A percentile compares a stretch with the other conserved stretches of the same genome.
These are phyloP conservation scores for Epichloe coenophiala DNA, from an alignment of 2,329 filamentous ascomycete species.

Conservation along the genomic window DNA sequence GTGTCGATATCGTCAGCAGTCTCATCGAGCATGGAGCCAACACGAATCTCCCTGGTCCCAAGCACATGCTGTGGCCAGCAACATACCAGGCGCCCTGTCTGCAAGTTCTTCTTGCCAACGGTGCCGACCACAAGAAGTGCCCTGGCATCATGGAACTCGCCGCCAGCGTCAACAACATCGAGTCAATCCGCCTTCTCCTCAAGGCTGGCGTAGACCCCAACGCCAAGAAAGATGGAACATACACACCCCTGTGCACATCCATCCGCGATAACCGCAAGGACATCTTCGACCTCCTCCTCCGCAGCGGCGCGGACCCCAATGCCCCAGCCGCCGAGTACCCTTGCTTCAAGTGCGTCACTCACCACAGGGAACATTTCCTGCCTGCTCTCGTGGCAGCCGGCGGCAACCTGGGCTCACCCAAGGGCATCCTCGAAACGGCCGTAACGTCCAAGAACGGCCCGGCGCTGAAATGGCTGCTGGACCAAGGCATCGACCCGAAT, in stretches of 20 bases:
- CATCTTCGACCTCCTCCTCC: slow-evolving; percentile 45
- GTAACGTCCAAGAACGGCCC: slow-evolving; percentile 48
- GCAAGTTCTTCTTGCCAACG: slow-evolving; percentile 42
- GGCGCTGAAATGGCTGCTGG: slow-evolving; percentile 45
- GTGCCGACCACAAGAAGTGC: slow-evolving; percentile 45
- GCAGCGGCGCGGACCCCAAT: slow-evolving; percentile 48
- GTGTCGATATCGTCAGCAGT: slow-evolving; percentile 40
- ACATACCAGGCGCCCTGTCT: slow-evolving; percentile 45
- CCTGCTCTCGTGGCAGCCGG: slow-evolving; percentile 46
- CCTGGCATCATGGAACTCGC: slow-evolving; percentile 54
- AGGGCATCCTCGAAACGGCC: slow-evolving; percentile 52
- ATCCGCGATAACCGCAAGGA: slow-evolving; percentile 53
- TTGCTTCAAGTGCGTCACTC: slow-evolving; percentile 54
- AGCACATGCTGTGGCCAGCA: slow-evolving; percentile 55
- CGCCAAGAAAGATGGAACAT: slow-evolving; percentile 49
- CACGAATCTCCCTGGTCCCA: slow-evolving; percentile 54
- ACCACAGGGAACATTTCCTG: slow-evolving; percentile 47
- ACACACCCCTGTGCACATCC: slow-evolving; percentile 53
- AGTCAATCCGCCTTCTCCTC: slow-evolving; percentile 43
- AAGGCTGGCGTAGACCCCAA: slow-evolving; percentile 48
- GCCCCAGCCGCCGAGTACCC: slow-evolving; percentile 50
- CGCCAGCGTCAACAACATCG: slow-evolving; percentile 48
- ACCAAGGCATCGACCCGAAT: slow-evolving; percentile 46
- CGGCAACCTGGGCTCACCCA: slow-evolving; percentile 43
- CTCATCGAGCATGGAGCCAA: slow-evolving; percentile 45